Evolutionary conservation across 148 eudicot species (phyloP), one percentile per base, ranked within the genome.

Genomic region (Rheum nobile): DNA sequence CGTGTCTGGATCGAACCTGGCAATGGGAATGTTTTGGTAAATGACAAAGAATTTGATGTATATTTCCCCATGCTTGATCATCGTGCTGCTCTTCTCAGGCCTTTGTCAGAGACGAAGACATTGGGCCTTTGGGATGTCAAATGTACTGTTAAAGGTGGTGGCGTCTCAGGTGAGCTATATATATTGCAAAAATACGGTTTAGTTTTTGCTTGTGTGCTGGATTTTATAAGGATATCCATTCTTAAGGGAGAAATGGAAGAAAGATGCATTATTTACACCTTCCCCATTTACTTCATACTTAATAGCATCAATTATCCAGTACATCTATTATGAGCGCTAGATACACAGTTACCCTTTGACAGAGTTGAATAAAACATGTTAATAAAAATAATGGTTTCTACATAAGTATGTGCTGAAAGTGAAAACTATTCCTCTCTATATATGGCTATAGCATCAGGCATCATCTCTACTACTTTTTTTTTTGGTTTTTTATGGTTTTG

Each of bases 81-180:
- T n/a, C 91, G 98, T 68, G 98, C 98, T 77, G 84, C 96, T 72
- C 93, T 94, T 84, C 97, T 94, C 73, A 88, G 98, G 24, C 97
- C 98, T 75, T 91, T 91, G 71, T 75, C 96, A 48, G 97, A 94
- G 80, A 91, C 98, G 1, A 84, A 87, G 74, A 91, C 98, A 4
- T 75, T 91, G 82, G 98, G 98, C 32, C 87, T 83, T 75, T 90
- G 96, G 96, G 96, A 94, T 80, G 76, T 91, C 46, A 88, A 68
- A 71, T 94, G 98, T 82, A 91, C 96, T 55, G 98, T 94, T 54
- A 91, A 94, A 85, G 98, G 98, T 76, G 98, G 98, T 44, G 98
- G 98, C 74, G 59, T 79, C 59, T 79, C 97, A 83, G 98, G 98
- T 93, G 55, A 81, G 82, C 59, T 72, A 47, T 46, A 72, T 71